phyloP scores from a whole-genome alignment of 768 basidiomycete genomes.

The Pulveroboletus frians region DNA sequence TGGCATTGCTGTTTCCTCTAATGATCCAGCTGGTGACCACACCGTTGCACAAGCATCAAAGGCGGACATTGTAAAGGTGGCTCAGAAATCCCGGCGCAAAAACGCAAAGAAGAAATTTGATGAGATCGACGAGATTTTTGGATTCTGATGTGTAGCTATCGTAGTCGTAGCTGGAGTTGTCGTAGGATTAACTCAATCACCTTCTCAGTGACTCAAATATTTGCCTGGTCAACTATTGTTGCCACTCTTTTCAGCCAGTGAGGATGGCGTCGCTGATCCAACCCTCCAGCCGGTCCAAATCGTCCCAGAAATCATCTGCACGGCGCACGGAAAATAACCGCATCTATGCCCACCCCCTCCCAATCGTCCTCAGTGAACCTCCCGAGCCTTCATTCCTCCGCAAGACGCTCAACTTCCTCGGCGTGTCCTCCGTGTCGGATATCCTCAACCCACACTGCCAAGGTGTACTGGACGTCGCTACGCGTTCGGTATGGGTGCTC shows the following conservation, averaged over 20 bases:
- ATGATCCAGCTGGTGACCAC: background rate
- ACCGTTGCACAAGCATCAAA: background rate
- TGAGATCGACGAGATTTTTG: conserved; percentile 27
- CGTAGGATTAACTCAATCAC: too few relatives aligned
- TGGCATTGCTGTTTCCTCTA: background rate
- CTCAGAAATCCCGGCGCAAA: conserved; percentile 10
- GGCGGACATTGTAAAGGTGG: background rate
- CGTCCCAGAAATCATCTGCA: conserved; percentile 44
- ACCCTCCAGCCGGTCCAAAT: conserved; percentile 36
- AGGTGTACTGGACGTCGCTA: conserved; percentile 70
- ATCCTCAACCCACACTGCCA: conserved; percentile 69
- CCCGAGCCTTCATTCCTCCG: conserved; percentile 37
- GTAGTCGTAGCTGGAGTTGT: background rate
- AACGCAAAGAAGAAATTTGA: conserved; percentile 19
- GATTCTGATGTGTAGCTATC: conserved; percentile 11
- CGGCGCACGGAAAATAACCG: conserved; percentile 59
- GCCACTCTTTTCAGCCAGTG: background rate
- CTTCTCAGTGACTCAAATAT: too few relatives aligned
- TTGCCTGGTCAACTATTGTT: too few relatives aligned
- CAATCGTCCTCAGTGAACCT: conserved; percentile 44
- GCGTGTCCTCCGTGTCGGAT: conserved; percentile 46
- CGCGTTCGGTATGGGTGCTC: conserved; percentile 85
- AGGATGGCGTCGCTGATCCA: conserved; percentile 46
- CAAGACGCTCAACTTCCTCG: conserved; percentile 49
- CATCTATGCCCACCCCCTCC: conserved; percentile 70